Base-by-base conservation (phyloP, 2,329 filamentous ascomycete species). In the Thermoascus crustaceus region DNA sequence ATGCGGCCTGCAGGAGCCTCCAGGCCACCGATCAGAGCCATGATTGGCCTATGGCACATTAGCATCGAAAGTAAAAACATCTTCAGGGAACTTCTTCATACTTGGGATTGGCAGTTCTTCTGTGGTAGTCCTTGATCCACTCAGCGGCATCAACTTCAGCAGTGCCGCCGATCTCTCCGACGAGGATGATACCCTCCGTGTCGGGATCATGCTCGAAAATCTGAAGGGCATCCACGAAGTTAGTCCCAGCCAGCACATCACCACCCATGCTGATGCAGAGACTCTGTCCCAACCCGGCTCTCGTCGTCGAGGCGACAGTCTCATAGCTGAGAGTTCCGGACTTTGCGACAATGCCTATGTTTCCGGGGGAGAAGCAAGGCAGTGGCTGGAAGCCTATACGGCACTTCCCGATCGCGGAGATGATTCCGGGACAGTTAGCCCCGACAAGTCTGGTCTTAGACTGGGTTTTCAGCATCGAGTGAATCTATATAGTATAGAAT, bases 301-400 rank as follows among this genome's bases (percentile, higher is more conserved):
- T 69, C 5, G 80, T 84, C 16, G 84, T 78, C 1, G 81, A 79
- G 0, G 80, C 83, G 1, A 87, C 83, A 2, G 83, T 77, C 55
- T 89, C 84, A 49, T 88, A 89, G 42, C 81, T 85, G 25, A 89
- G 62, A 0, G 84, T 89, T 1, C 83, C 84, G 0, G 81, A 86
- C 54, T 85, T 87, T n/a, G 82, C 81, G 3, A 85, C 75, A 36
- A 89, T 83, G 2, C 82, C 83, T 14, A 89, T 67, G 38, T 75
- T 72, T 0, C 82, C 84, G 1, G 76, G 72, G 38, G 69, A 65
- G 50, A 86, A 88, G 39, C 78, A 85, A 0, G 80, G 74, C 8
- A 88, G 64, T 4, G 84, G 84, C 55, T 87, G 82, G 53, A 88
- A 87, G 0, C 84, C 83, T 52, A 82, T 78, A 29, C 78, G 69